Percentiles rank a stretch among this genome's conserved stretches.
phyloP scores from a whole-genome alignment of 257 asterid genomes.

The Solanum dulcamara region DNA sequence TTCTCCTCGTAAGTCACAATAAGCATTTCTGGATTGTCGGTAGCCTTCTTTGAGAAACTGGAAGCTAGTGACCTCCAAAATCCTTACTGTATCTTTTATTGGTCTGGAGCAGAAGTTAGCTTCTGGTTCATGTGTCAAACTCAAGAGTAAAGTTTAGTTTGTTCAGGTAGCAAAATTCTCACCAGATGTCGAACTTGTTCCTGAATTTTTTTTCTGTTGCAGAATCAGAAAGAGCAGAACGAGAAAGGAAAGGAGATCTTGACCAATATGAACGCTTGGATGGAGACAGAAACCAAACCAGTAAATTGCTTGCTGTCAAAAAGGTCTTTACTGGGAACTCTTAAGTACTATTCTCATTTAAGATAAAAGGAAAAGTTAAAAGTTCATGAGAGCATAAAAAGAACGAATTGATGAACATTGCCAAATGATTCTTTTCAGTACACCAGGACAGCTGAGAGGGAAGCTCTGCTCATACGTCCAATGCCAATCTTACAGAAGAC shows the following conservation, averaged over 20 bases:
- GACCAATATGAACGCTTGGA: conserved; percentile 92
- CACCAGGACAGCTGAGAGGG: conserved; percentile 97
- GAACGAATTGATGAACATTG: conserved; percentile 8
- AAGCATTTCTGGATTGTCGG: not conserved
- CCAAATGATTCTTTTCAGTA: conserved; percentile 47
- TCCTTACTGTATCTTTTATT: not conserved
- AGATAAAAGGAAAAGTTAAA: not conserved
- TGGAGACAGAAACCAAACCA: conserved; percentile 83
- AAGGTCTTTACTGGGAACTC: conserved; percentile 36
- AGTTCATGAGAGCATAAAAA: not conserved
- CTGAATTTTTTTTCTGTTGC: conserved; percentile 7
- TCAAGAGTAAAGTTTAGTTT: not conserved
- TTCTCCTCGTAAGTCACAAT: not conserved
- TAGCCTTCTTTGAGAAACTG: not conserved
- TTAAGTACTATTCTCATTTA: not conserved
- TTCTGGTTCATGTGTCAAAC: not conserved
- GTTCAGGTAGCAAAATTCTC: not conserved
- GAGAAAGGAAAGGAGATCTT: conserved; percentile 97
- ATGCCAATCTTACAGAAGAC: conserved; percentile 83
- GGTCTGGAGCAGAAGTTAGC: not conserved
- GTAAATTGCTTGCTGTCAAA: conserved; percentile 75
- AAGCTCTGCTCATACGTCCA: conserved; percentile 85
- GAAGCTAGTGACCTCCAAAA: not conserved
- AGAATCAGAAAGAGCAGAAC: conserved; percentile 92
- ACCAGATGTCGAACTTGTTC: not conserved